These are phyloP conservation scores for Murraya koenigii DNA, from an alignment of 345 rosid species.

Conservation along the genomic window DNA sequence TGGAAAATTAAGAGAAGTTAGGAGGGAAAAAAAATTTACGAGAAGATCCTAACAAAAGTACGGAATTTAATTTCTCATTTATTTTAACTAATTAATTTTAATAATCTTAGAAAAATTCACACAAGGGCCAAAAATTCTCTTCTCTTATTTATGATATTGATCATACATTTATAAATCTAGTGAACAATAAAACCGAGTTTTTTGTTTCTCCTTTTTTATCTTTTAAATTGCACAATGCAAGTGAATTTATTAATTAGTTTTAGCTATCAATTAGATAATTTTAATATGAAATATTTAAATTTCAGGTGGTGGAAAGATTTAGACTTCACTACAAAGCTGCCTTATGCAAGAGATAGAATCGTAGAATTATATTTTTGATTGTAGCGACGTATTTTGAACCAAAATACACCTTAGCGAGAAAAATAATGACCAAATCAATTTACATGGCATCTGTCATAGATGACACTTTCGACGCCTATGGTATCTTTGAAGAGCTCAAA, in stretches of 20 bases:
- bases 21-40: too few species aligned
- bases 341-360: constrained; percentile 31
- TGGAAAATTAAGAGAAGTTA: too few species aligned
- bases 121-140: too few species aligned
- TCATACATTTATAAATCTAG: too few species aligned
- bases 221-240: too few species aligned
- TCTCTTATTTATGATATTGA: too few species aligned
- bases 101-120: too few species aligned
- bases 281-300: neutral
- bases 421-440: constrained; percentile 15
- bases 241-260: neutral
- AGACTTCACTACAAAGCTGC: constrained; percentile 13
- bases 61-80: too few species aligned
- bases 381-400: constrained; percentile 24
- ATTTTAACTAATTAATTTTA: too few species aligned
- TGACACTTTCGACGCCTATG: constrained; percentile 32
- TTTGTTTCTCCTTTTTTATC: too few species aligned
- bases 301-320: constrained; percentile 33
- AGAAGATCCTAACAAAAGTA: too few species aligned
- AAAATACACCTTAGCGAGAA: neutral
- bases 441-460: constrained; percentile 19
- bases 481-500: constrained; percentile 32
- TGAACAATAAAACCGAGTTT: too few species aligned
- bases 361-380: constrained; percentile 29
- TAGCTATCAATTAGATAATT: neutral